Evolutionary conservation across 2,329 filamentous ascomycete genomes (phyloP).

Genomic region (Capronia epimyces): DNA sequence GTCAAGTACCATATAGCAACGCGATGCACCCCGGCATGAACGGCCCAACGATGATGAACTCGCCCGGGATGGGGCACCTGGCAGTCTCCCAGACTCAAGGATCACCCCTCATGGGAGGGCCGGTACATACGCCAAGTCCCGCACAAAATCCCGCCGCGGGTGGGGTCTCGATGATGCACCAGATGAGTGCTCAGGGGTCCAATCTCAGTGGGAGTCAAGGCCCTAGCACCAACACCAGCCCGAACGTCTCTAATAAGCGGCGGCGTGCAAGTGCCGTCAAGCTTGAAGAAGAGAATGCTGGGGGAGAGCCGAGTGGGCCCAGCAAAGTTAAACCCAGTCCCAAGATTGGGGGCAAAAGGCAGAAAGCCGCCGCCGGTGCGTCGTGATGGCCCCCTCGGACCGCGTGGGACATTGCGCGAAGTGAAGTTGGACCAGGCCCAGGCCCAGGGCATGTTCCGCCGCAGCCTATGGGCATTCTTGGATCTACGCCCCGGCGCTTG

Average conservation of each 20-base stretch:
- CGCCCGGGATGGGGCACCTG: constrained; percentile 53
- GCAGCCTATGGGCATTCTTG: no score
- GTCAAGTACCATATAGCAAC: constrained; percentile 31
- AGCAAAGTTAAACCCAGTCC: constrained; percentile 46
- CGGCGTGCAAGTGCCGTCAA: constrained; percentile 57
- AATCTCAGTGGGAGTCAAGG: constrained; percentile 47
- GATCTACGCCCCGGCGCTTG: not conserved
- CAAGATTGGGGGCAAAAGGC: constrained; percentile 43
- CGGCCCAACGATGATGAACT: constrained; percentile 51
- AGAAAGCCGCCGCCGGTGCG: constrained; percentile 36
- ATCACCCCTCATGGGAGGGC: constrained; percentile 49
- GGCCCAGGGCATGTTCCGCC: no score
- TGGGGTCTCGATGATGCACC: constrained; percentile 50
- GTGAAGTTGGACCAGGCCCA: no score
- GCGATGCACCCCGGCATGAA: constrained; percentile 41
- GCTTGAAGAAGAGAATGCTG: constrained; percentile 50
- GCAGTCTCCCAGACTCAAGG: constrained; percentile 45
- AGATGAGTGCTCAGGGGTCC: constrained; percentile 53
- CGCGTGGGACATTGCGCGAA: not conserved
- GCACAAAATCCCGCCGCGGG: constrained; percentile 44
- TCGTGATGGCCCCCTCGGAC: not conserved
- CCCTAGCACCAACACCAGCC: constrained; percentile 58
- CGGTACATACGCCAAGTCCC: constrained; percentile 44
- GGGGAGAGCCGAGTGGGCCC: constrained; percentile 42
- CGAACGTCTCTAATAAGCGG: constrained; percentile 54